Conservation (phyloP, 2,329 filamentous ascomycete species). For the Alternaria consortialis region DNA sequence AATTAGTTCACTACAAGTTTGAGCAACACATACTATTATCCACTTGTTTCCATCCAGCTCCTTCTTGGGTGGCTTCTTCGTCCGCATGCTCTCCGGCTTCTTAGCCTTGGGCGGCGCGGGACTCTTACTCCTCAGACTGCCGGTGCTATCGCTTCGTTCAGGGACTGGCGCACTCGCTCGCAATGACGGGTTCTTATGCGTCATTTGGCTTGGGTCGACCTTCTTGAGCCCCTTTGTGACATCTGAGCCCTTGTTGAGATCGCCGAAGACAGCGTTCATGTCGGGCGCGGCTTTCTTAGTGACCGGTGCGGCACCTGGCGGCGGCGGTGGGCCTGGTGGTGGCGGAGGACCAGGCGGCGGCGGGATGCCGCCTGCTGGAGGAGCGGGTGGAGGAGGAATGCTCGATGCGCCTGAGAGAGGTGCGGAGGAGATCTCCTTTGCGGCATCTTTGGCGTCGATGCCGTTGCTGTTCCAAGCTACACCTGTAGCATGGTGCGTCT, state of each 20-base stretch:
- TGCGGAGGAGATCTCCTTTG: slow-evolving; percentile 65
- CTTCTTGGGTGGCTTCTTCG: slow-evolving; percentile 59
- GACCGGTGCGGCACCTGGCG: slow-evolving; percentile 59
- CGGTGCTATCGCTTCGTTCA: slow-evolving; percentile 62
- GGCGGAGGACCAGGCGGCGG: slow-evolving; percentile 73
- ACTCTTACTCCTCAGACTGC: slow-evolving; percentile 72
- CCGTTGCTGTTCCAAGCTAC: slow-evolving; percentile 87
- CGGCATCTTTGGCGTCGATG: slow-evolving; percentile 73
- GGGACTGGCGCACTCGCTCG: slow-evolving; percentile 77
- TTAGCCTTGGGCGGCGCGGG: slow-evolving; percentile 79
- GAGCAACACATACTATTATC: slow-evolving; percentile 68
- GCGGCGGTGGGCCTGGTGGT: slow-evolving; percentile 59
- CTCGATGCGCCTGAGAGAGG: slow-evolving; percentile 61
- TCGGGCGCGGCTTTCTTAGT: slow-evolving; percentile 64
- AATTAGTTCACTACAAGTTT: slow-evolving; percentile 11
- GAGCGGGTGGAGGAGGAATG: slow-evolving; percentile 71
- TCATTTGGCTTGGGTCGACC: slow-evolving; percentile 96
- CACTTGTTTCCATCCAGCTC: slow-evolving; percentile 79
- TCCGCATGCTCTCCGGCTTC: slow-evolving; percentile 60
- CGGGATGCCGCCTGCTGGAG: slow-evolving; percentile 65
- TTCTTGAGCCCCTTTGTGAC: slow-evolving; percentile 90
- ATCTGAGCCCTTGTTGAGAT: slow-evolving; percentile 87
- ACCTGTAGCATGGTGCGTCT: slow-evolving; percentile 80
- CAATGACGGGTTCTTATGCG: slow-evolving; percentile 94
- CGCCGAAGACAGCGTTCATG: slow-evolving; percentile 87